These are phyloP conservation scores for Dictyostelium purpureum DNA, from an alignment of 78 protist species.

Conservation along the genomic window DNA sequence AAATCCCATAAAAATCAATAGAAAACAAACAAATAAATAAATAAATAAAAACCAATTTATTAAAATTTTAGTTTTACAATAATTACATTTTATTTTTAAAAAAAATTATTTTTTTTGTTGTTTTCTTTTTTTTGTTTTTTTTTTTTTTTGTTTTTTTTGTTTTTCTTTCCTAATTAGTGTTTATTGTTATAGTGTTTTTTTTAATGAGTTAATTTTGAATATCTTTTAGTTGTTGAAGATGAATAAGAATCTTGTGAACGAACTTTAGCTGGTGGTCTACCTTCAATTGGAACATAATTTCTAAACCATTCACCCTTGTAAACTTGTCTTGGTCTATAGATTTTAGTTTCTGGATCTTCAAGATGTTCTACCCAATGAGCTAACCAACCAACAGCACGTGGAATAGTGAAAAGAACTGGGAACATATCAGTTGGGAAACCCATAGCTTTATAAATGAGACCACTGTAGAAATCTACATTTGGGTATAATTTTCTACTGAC, in stretches of 20 bases:
- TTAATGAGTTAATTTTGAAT: constrained; percentile 36
- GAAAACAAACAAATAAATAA: no score
- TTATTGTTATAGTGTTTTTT: no score
- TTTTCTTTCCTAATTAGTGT: no score
- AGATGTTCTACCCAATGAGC: constrained; percentile 82
- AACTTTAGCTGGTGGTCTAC: constrained; percentile 70
- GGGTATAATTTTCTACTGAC: constrained; percentile 88
- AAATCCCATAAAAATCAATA: no score
- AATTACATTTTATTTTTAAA: no score
- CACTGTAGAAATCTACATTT: constrained; percentile 86
- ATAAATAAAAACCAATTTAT: no score
- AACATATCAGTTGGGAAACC: constrained; percentile 89
- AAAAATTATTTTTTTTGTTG: no score
- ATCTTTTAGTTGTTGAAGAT: constrained; percentile 58
- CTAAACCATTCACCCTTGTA: constrained; percentile 35
- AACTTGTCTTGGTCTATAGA: constrained; percentile 79
- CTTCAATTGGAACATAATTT: constrained; percentile 38
- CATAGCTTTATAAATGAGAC: constrained; percentile 70
- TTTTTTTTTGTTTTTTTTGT: no score
- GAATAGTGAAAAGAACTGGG: constrained; percentile 79
- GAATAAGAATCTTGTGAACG: constrained; percentile 68
- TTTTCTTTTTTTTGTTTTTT: no score
- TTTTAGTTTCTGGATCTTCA: constrained; percentile 67
- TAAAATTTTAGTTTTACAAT: no score
- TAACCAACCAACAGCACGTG: constrained; percentile 84